Percentiles rank a stretch among this genome's conserved stretches.
Conservation (phyloP, 768 basidiomycete species). For the Mycena sanguinolenta region DNA sequence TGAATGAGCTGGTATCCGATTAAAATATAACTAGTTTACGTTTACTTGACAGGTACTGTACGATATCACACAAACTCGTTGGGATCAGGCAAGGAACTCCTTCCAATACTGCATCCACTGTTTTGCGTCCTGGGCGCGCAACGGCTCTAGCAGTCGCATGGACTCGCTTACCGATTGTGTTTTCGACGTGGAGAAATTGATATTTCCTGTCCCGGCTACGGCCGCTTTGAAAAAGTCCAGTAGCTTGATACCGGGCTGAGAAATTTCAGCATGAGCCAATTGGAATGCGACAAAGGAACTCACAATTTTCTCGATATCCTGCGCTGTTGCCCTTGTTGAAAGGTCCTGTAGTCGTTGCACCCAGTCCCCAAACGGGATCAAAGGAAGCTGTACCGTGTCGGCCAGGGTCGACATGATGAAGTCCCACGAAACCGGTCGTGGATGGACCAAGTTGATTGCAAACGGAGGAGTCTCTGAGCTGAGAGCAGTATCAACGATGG, state of each 20-base stretch:
- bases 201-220: background rate
- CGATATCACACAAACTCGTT: too few relatives aligned
- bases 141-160: background rate
- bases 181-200: slow-evolving; percentile 8
- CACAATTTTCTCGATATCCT: background rate
- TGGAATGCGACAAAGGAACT: background rate
- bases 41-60: too few relatives aligned
- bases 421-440: background rate
- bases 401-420: background rate
- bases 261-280: background rate
- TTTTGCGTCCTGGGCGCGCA: slow-evolving; percentile 3
- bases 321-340: background rate
- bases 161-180: slow-evolving; percentile 12
- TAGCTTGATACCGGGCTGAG: slow-evolving; percentile 6
- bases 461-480: slow-evolving; percentile 32
- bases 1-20: too few relatives aligned
- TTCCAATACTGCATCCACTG: slow-evolving; percentile 27
- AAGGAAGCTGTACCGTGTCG: background rate
- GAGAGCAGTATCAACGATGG: slow-evolving; percentile 49
- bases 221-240: slow-evolving; percentile 7
- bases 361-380: background rate
- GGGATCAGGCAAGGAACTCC: slow-evolving; percentile 11
- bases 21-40: too few relatives aligned
- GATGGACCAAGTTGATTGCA: slow-evolving; percentile 45
- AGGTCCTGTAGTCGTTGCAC: background rate